Evolutionary conservation across 2,329 filamentous ascomycete species (phyloP).

Genomic region (Ophiostoma quercus): DNA sequence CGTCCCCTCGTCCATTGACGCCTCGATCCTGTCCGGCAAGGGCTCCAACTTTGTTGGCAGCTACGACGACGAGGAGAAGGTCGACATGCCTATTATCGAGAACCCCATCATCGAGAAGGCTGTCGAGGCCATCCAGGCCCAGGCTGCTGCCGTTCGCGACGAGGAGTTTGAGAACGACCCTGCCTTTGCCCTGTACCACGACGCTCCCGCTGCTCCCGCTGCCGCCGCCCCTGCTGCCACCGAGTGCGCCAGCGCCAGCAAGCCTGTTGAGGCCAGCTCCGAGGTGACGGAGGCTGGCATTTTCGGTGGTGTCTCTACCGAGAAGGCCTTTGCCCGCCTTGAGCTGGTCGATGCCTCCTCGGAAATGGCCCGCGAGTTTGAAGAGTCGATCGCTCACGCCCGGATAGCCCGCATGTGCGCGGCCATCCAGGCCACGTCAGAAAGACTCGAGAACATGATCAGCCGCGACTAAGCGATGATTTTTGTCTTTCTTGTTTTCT

Average conservation of each 20-base stretch:
- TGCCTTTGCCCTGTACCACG: slow-evolving; percentile 56
- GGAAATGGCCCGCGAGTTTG: slow-evolving; percentile 2
- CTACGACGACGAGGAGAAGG: slow-evolving; percentile 50
- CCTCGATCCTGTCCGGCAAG: slow-evolving; percentile 66
- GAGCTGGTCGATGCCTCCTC: slow-evolving; percentile 47
- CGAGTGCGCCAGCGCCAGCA: slow-evolving; percentile 31
- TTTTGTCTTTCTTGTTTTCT: background rate
- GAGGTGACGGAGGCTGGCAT: slow-evolving; percentile 41
- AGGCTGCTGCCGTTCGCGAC: slow-evolving; percentile 41
- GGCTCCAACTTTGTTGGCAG: slow-evolving; percentile 49
- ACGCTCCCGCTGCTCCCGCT: slow-evolving; percentile 32
- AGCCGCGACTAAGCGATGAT: slow-evolving; percentile 32
- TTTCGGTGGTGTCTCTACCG: slow-evolving; percentile 52
- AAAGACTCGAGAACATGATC: slow-evolving; percentile 37
- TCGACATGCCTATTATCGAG: slow-evolving; percentile 52
- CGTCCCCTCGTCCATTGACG: slow-evolving; percentile 44
- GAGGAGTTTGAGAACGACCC: slow-evolving; percentile 59
- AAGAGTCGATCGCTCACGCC: slow-evolving; percentile 40
- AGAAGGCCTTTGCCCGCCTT: slow-evolving; percentile 59
- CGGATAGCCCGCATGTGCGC: slow-evolving; percentile 48
- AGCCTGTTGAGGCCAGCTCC: slow-evolving; percentile 39
- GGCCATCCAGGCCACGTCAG: slow-evolving; percentile 35
- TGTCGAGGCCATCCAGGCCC: slow-evolving; percentile 32
- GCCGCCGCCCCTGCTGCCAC: slow-evolving; percentile 28
- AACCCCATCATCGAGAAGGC: slow-evolving; percentile 38